Base-by-base conservation (phyloP, 306 rosid genomes). In the Senna siamea region DNA sequence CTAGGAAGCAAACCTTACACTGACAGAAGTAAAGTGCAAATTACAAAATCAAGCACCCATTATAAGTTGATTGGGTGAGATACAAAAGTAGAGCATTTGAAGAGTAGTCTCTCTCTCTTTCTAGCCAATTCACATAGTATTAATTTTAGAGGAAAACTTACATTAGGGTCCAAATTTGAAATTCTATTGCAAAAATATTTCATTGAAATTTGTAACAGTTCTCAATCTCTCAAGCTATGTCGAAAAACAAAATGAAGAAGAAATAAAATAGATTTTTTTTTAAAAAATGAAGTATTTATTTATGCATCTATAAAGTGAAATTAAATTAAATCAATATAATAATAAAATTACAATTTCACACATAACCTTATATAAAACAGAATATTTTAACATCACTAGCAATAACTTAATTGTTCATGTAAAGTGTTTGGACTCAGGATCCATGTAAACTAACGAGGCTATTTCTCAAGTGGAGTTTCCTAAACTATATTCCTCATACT, bases 391-490 rank as follows among this genome's bases (percentile, higher is more conserved):
- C 48, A 40, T 4, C 47, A n/a, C 59, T 70, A 40, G 46, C 14
- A 26, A 44, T 11, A 72, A 30, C 66, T 71, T 15, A 71, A 56
- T 12, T 23, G 53, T 18, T 55, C 74, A 51, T 19, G 50, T 51
- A 40, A 40, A 51, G 26, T 0, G 46, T 35, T 35, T 60, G 23
- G 60, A 54, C 34, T 20, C 34, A 54, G 34, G 34, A 54, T 3
- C 22, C 65, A 2, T 5, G 5, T 7, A 30, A 9, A 13, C 22
- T 30, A n/a, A 15, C 10, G 40, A 35, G 34, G 23, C 54, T 44
- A 47, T 37, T 48, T 53, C 75, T 23, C 38, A 1, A 11, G 38
- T 48, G 60, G 55, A 51, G 63, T 74, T 74, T 50, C 60, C 11
- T 48, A 12, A 60, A 46, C 43, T 32, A 37, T 32, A 34, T 28